Evolutionary conservation across 2,329 filamentous ascomycete genomes (phyloP).

Genomic region (Lizonia empirigonia): DNA sequence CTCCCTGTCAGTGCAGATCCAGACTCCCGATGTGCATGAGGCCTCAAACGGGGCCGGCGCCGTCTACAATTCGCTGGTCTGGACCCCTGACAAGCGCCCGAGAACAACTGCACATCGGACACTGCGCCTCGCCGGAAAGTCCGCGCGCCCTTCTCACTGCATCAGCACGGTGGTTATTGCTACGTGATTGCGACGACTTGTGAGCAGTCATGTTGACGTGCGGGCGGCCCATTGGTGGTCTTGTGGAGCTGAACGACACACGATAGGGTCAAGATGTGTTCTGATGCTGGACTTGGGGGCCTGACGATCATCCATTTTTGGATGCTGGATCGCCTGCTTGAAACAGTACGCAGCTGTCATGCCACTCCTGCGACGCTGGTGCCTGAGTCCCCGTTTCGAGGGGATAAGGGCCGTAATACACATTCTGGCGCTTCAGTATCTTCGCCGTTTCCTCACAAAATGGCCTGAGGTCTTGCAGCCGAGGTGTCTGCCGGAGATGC

Average conservation of each 20-base stretch:
- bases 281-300: too few relatives aligned
- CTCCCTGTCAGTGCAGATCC: not conserved
- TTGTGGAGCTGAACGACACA: slow-evolving; percentile 2
- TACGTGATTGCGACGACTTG: not conserved
- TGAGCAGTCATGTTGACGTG: not conserved
- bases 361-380: slow-evolving; percentile 1
- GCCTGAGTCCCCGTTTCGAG: slow-evolving; percentile 1
- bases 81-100: slow-evolving; percentile 10
- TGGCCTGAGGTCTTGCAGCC: too few relatives aligned
- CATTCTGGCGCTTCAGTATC: too few relatives aligned
- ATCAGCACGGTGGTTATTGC: not conserved
- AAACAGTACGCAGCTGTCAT: slow-evolving; percentile 5
- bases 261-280: not conserved
- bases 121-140: slow-evolving; percentile 6
- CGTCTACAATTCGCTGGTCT: slow-evolving; percentile 7
- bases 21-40: slow-evolving; percentile 8
- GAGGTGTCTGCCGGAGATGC: not conserved
- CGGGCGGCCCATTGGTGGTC: not conserved
- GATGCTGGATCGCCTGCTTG: slow-evolving; percentile 3
- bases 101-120: not conserved
- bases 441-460: not conserved
- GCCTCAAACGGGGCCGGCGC: not conserved
- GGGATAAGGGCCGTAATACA: too few relatives aligned
- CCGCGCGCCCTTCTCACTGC: not conserved
- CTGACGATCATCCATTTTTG: slow-evolving; percentile 12